These are phyloP conservation scores for Spencermartinsiella ligniputridi DNA, from an alignment of 1,139 yeast genomes.

Conservation along the genomic window DNA sequence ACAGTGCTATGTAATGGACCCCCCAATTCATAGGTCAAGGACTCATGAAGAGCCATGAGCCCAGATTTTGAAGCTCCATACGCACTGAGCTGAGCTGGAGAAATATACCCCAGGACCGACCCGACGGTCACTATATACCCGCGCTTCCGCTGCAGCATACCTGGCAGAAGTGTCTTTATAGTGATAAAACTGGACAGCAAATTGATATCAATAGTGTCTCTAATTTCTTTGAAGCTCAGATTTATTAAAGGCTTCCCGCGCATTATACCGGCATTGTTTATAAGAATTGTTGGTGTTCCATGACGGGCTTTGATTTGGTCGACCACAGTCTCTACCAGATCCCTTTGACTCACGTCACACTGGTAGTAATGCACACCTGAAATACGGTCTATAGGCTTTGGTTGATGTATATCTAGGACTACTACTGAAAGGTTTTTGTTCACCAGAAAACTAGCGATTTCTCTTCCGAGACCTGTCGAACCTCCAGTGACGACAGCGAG, in stretches of 20 bases:
- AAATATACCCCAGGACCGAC: slow-evolving; percentile 75
- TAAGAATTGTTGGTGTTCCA: slow-evolving; percentile 60
- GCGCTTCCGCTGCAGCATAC: slow-evolving; percentile 55
- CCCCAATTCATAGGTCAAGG: slow-evolving; percentile 67
- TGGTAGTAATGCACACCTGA: slow-evolving; percentile 48
- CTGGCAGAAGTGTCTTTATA: slow-evolving; percentile 65
- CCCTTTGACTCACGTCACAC: slow-evolving; percentile 62
- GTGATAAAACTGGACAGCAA: slow-evolving; percentile 66
- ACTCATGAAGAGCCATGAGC: slow-evolving; percentile 75
- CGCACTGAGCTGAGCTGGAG: slow-evolving; percentile 76
- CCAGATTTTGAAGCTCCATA: slow-evolving; percentile 94
- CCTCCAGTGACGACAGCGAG: slow-evolving; percentile 84
- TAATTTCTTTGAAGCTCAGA: slow-evolving; percentile 53
- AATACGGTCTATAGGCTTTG: slow-evolving; percentile 32
- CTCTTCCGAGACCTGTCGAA: slow-evolving; percentile 65
- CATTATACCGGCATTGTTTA: slow-evolving; percentile 78
- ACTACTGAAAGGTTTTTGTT: slow-evolving; percentile 45
- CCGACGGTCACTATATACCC: slow-evolving; percentile 81
- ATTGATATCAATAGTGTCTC: slow-evolving; percentile 58
- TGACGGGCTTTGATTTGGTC: slow-evolving; percentile 38
- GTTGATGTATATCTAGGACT: slow-evolving; percentile 56
- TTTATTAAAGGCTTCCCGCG: slow-evolving; percentile 49
- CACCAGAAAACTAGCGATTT: slow-evolving; percentile 47
- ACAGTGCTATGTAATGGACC: slow-evolving; percentile 8
- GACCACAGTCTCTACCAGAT: slow-evolving; percentile 12